These are phyloP conservation scores for Nitzschia inconspicua DNA, from an alignment of 108 stramenopile species.

Conservation along the genomic window DNA sequence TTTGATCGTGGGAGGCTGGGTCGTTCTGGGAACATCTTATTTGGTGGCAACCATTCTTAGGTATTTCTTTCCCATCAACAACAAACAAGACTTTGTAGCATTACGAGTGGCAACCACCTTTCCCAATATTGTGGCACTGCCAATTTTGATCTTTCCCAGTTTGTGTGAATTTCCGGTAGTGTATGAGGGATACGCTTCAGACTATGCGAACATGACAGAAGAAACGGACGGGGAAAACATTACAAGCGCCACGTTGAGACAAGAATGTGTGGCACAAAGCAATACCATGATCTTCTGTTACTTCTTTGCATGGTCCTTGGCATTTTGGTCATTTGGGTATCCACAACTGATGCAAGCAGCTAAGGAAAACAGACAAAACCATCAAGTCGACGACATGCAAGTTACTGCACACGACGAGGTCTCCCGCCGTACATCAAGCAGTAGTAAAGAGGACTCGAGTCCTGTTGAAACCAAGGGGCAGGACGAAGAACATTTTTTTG, in stretches of 20 bases:
- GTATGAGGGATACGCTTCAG: conserved; percentile 32
- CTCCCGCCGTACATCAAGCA: too few relatives aligned
- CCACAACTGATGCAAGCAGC: conserved; percentile 34
- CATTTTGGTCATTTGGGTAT: conserved; percentile 64
- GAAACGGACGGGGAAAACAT: background rate
- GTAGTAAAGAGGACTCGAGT: too few relatives aligned
- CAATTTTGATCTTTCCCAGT: conserved; percentile 73
- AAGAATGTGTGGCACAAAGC: conserved; percentile 48
- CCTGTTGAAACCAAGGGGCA: too few relatives aligned
- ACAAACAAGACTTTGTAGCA: conserved; percentile 41
- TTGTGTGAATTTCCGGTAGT: conserved; percentile 72
- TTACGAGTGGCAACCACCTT: conserved; percentile 61
- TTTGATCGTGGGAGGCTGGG: conserved; percentile 46
- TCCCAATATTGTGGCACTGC: conserved; percentile 72
- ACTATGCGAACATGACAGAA: background rate
- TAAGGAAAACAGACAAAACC: background rate
- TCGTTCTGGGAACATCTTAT: conserved; percentile 47
- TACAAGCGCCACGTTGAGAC: background rate
- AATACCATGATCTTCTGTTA: conserved; percentile 71
- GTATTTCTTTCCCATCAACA: conserved; percentile 12
- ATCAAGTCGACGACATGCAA: background rate
- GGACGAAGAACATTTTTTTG: too few relatives aligned
- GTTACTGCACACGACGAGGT: too few relatives aligned
- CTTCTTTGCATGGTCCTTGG: conserved; percentile 62
- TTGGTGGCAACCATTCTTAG: conserved; percentile 45